Base-by-base conservation (phyloP, 139 green algal species). In the Chlorella vulgaris region DNA sequence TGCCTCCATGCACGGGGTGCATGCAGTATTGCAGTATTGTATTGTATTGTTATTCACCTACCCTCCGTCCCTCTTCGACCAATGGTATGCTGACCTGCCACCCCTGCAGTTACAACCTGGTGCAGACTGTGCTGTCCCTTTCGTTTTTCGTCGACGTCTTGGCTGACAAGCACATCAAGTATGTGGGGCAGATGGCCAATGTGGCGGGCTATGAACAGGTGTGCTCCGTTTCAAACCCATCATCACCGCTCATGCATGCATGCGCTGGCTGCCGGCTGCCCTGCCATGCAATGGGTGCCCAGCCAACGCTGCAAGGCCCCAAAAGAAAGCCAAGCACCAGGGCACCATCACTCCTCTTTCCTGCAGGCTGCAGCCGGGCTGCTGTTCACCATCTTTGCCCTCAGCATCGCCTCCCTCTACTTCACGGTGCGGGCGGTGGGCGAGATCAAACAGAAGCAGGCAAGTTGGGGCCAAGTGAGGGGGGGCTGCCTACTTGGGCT, bases 351-450 rank as follows among this genome's bases (percentile, higher is more conserved):
- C 61, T 35, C 29, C 61, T 15, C 61, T 73, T 80, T 69, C 18
- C 29, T 55, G 68, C 68, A 75, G 68, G 73, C 88, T 0, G 75
- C 85, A 13, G 87, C 88, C 0, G 88, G 84, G 10, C 92, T 95
- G 81, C 88, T 94, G 39, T 95, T 95, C 83, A 92, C 94, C 81
- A 91, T 85, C 63, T 92, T 95, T 74, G 4, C 88, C 36, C 85
- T 95, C 26, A 89, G 83, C 4, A 53, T 93, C 33, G 67, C 79
- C 31, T 90, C 89, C 1, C 22, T 18, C 5, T 81, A 74, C 40
- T 81, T 81, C 61, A 93, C 89, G 0, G 83, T 76, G 31, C 84
- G 82, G 5, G 88, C 89, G 0, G 88, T 92, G 47, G 76, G 85
- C 24, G 90, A 88, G 2, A 76, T 93, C 7, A 81, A 91, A 7